Percentiles rank a stretch among this genome's conserved stretches.
Evolutionary conservation across 164 flowering plant species (phyloP).

Genomic region (Piper betle): DNA sequence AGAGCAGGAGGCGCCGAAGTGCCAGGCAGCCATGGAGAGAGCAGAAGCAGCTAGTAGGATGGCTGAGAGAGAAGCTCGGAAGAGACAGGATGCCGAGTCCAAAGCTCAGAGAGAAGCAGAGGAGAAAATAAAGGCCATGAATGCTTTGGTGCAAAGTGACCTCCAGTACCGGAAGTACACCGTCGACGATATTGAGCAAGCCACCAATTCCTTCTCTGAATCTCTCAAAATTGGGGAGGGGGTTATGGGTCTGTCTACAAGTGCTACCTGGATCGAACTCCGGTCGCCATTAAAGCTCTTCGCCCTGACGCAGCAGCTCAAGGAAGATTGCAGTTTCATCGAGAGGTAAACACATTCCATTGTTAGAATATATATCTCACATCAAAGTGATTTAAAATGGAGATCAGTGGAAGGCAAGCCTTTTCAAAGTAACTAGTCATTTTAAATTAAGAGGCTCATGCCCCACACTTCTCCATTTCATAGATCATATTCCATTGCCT

Average conservation of each 20-base stretch:
- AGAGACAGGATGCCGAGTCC: constrained; percentile 50
- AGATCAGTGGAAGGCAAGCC: too few relatives aligned
- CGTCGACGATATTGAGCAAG: constrained; percentile 60
- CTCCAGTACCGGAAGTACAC: constrained; percentile 48
- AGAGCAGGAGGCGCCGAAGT: constrained; percentile 56
- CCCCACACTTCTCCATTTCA: too few relatives aligned
- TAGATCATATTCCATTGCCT: too few relatives aligned
- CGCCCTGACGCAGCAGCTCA: constrained; percentile 67
- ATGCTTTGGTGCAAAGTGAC: constrained; percentile 21
- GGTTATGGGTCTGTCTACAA: constrained; percentile 72
- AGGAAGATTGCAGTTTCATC: constrained; percentile 69
- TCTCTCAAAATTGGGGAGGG: constrained; percentile 68
- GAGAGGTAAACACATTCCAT: constrained; percentile 25
- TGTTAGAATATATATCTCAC: too few relatives aligned
- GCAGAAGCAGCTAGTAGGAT: constrained; percentile 63
- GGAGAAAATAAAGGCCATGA: constrained; percentile 35
- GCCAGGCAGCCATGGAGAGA: constrained; percentile 57
- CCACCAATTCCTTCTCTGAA: constrained; percentile 37
- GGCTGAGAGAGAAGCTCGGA: constrained; percentile 65
- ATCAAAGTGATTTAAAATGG: too few relatives aligned
- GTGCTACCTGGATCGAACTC: constrained; percentile 53
- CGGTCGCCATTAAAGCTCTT: constrained; percentile 58
- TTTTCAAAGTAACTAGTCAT: too few relatives aligned
- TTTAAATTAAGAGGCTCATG: too few relatives aligned
- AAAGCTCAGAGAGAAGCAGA: constrained; percentile 46